These are phyloP conservation scores for Russula foetens DNA, from an alignment of 768 basidiomycete genomes.

Conservation along the genomic window DNA sequence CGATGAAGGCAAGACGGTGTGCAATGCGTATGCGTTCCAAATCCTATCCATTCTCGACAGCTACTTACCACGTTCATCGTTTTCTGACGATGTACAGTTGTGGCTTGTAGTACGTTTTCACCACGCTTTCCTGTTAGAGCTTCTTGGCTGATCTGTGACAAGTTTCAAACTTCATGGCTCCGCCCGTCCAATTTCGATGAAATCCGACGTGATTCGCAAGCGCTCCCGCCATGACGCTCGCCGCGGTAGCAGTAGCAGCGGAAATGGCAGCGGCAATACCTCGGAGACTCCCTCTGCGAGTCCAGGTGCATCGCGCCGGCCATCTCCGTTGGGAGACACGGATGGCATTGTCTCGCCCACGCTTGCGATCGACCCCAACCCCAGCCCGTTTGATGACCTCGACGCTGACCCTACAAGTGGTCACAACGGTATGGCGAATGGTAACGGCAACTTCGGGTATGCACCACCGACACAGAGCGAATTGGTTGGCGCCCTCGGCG, in stretches of 20 bases:
- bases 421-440: slow-evolving; percentile 32
- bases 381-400: slow-evolving; percentile 3
- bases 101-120: slow-evolving; percentile 57
- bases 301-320: slow-evolving; percentile 64
- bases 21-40: slow-evolving; percentile 64
- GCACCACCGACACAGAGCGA: slow-evolving; percentile 38
- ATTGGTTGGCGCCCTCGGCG: slow-evolving; percentile 40
- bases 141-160: slow-evolving; percentile 4
- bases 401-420: slow-evolving; percentile 34
- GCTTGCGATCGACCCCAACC: slow-evolving; percentile 56
- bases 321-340: slow-evolving; percentile 50
- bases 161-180: slow-evolving; percentile 81
- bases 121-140: neutral
- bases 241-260: slow-evolving; percentile 32
- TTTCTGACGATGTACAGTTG: slow-evolving; percentile 39
- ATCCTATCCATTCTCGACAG: neutral
- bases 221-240: slow-evolving; percentile 77
- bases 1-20: slow-evolving; percentile 85
- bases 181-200: slow-evolving; percentile 83
- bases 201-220: slow-evolving; percentile 84
- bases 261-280: slow-evolving; percentile 27
- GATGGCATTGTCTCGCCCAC: slow-evolving; percentile 45
- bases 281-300: slow-evolving; percentile 70
- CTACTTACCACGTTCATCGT: neutral
- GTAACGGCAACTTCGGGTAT: slow-evolving; percentile 28